Evolutionary conservation across 441 rosid genomes (phyloP), one percentile per base, ranked within the genome.

Genomic region (Sinapis alba): DNA sequence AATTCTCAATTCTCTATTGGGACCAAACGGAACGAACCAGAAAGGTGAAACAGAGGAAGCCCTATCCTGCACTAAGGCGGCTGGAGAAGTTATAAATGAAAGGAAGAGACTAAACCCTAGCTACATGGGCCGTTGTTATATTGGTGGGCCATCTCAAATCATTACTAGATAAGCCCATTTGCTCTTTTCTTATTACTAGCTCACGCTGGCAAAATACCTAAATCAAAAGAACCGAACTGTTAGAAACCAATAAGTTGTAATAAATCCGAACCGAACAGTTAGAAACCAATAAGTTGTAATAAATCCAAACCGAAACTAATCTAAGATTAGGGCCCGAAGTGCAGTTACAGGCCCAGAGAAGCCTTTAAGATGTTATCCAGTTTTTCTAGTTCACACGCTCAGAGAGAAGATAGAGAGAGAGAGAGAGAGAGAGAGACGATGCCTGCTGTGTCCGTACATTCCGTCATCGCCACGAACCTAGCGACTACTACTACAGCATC

Each of bases 391-490:
- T 16, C 21, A 15, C 32, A 50, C 27, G 9, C 9, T 19, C 62
- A 53, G 30, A 47, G 16, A 66, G 38, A 65, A 15, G 45, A 7
- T 1, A 51, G 27, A 41, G 28, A 80, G 54, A 80, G 65, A 41
- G 45, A 63, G 26, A 65, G 27, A 28, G 1, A 80, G 53, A 80
- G 61, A 34, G 54, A 61, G 1, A 20, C 71, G n/a, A 85, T 85
- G 92, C 75, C 86, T 30, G 71, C 86, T 30, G 71, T 69, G 57
- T 56, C 88, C 76, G 32, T 82, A 60, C 74, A 82, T 34, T 61
- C 78, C 54, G 68, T 71, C 62, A 61, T 65, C 71, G 62, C 68
- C 60, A 26, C 74, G 26, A 78, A 23, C 57, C 66, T 68, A 30
- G 62, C 56, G 18, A 47, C 78, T 26, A 57, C 71, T 36, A 36